Percentiles rank a stretch among this genome's conserved stretches.
phyloP scores from a whole-genome alignment of 2,329 filamentous ascomycete genomes.

The Cordyceps javanica region DNA sequence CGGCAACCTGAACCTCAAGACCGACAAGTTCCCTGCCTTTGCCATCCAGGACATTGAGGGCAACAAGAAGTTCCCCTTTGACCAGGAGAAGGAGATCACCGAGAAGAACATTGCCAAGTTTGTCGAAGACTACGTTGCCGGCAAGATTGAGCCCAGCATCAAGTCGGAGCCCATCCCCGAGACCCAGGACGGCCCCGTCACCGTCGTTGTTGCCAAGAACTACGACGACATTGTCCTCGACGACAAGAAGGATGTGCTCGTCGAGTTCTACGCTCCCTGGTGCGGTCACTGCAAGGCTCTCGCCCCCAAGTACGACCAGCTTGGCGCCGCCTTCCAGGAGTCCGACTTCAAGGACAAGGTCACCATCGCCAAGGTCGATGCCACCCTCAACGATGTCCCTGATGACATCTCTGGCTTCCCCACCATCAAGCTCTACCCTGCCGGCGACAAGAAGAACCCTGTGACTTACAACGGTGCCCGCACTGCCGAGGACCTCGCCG shows the following conservation, averaged over 20 bases:
- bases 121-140: slow-evolving; percentile 75
- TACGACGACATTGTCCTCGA: slow-evolving; percentile 90
- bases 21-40: slow-evolving; percentile 92
- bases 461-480: slow-evolving; percentile 83
- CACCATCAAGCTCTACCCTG: slow-evolving; percentile 96
- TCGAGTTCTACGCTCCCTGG: slow-evolving; percentile 99
- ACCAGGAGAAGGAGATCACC: slow-evolving; percentile 74
- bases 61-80: slow-evolving; percentile 96
- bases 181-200: slow-evolving; percentile 83
- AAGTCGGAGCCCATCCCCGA: slow-evolving; percentile 97
- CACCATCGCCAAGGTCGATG: slow-evolving; percentile 94
- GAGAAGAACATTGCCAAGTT: slow-evolving; percentile 68
- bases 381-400: slow-evolving; percentile 91
- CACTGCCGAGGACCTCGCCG: slow-evolving; percentile 83
- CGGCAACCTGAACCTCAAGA: slow-evolving; percentile 93
- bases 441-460: slow-evolving; percentile 78
- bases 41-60: slow-evolving; percentile 93
- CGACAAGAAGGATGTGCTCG: slow-evolving; percentile 89
- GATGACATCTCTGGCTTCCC: slow-evolving; percentile 97
- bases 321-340: slow-evolving; percentile 70
- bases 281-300: slow-evolving; percentile 99
- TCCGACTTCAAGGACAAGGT: slow-evolving; percentile 77
- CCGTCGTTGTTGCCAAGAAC: slow-evolving; percentile 84
- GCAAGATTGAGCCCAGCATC: slow-evolving; percentile 91
- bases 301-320: slow-evolving; percentile 93